Evolutionary conservation across 73 alveolate species (phyloP), one percentile per base, ranked within the genome.

Genomic region (Paramecium biaurelia): DNA sequence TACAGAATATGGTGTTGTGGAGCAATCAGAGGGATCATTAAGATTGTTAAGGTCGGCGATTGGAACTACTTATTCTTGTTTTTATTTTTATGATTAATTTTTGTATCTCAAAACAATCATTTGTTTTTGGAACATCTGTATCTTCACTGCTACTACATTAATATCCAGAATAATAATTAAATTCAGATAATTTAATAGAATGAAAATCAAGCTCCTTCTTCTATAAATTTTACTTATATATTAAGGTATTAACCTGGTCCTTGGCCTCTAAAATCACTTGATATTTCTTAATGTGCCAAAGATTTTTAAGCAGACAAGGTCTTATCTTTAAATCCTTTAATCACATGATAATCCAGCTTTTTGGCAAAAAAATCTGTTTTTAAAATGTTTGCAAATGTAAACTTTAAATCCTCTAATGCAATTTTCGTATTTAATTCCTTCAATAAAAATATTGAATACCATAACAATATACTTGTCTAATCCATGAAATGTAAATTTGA

Each of bases 401-500:
- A 79, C 34, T 79, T 79, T 45, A 79, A 79, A 43, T 79, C 90
- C 43, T 79, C 90, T 5, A 79, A 63, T 2, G 90, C 90, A 43
- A 79, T 79, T 47, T 79, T 79, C 7, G 90, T 79, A 45, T 79
- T 79, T 34, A 79, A 42, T 42, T 79, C 90, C 90, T 79, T 20
- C 5, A 15, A 2, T 79, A 3, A 12, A n/a, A 3, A 5, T 15
- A 1, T 2, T 23, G 1, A 20, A 42, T 79, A 79, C 90, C 90
- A 79, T 79, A 9, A 79, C 56, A 0, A 79, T 79, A 23, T 79
- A 79, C 12, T 79, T 79, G 14, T 79, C 90, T 21, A 79, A 63
- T 26, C 90, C 90, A 21, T 8, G 43, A 26, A 79, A 79, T 5
- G 90, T 41, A 47, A 79, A 79, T 79, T 79, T 79, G 15, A 79